A percentile compares a stretch with the other conserved stretches of the same genome.
These are phyloP conservation scores for Trichophyton rubrum DNA, from an alignment of 2,329 filamentous ascomycete genomes.

Conservation along the genomic window DNA sequence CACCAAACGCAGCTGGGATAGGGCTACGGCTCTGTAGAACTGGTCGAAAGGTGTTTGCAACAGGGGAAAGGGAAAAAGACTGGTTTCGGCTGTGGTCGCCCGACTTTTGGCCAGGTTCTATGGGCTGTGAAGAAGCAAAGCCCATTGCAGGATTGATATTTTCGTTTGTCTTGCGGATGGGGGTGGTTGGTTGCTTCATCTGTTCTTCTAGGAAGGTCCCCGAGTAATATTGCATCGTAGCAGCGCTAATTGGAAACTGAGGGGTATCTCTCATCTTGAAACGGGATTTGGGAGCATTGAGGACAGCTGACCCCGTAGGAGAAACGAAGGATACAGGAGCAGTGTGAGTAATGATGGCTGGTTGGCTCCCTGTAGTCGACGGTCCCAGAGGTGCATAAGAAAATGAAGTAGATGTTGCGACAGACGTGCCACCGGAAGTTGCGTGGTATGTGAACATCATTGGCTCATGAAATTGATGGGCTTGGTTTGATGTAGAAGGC, in stretches of 20 bases:
- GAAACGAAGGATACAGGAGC: background rate
- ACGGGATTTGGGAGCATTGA: background rate
- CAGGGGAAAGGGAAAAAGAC: constrained; percentile 1
- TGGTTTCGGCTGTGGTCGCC: background rate
- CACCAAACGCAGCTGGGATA: background rate
- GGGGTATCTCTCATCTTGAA: constrained; percentile 9
- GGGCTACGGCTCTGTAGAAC: background rate
- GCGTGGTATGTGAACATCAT: background rate
- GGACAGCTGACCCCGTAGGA: background rate
- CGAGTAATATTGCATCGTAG: constrained; percentile 13
- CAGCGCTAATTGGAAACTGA: constrained; percentile 11
- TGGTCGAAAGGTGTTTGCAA: background rate
- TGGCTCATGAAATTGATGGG: background rate
- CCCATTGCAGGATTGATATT: background rate
- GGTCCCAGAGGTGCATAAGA: background rate
- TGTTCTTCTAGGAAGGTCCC: background rate
- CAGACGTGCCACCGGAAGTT: background rate
- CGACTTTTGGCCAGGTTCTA: background rate
- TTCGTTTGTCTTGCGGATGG: background rate
- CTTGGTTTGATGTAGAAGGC: background rate
- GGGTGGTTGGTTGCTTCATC: background rate
- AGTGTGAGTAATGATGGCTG: background rate
- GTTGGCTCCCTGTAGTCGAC: background rate
- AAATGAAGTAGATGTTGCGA: background rate
- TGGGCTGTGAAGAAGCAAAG: background rate